phyloP scores from a whole-genome alignment of 2,329 filamentous ascomycete species.

The Cercospora zeae-maydis region DNA sequence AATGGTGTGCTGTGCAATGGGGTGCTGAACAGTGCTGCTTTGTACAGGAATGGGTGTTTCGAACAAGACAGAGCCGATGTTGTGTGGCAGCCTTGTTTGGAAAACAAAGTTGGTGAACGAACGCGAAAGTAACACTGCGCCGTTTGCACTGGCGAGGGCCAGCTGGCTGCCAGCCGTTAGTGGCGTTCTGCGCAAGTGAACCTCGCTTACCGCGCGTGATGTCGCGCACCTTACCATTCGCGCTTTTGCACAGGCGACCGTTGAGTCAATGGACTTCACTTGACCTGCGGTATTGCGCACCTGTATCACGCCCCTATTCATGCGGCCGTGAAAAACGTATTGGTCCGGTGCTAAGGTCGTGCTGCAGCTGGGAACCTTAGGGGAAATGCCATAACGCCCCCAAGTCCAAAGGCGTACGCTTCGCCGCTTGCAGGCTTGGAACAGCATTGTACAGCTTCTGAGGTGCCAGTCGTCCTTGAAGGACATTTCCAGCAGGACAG shows the following conservation, averaged over 20 bases:
- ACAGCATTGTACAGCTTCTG: too few species aligned
- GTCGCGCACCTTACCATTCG: not conserved
- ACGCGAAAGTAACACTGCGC: not conserved
- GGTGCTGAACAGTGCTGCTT: not conserved
- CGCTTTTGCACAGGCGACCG: not conserved
- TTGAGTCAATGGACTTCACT: not conserved
- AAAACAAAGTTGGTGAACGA: not conserved
- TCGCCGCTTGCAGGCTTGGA: not conserved
- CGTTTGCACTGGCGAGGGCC: not conserved
- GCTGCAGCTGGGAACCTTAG: not conserved
- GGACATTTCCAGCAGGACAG: not conserved
- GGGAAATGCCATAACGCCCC: too few species aligned
- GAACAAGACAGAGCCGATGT: not conserved
- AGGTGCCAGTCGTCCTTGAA: too few species aligned
- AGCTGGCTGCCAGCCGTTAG: not conserved
- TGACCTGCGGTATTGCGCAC: not conserved
- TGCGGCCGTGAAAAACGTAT: not conserved
- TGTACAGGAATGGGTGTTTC: not conserved
- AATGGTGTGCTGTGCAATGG: not conserved
- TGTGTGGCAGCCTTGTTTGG: not conserved
- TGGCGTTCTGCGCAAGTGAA: not conserved
- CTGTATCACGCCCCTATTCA: not conserved
- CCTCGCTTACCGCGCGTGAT: not conserved
- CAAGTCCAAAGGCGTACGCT: not conserved
- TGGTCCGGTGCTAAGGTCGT: too few species aligned